A percentile compares a stretch with the other conserved stretches of the same genome.
phyloP scores from a whole-genome alignment of 805 yeast species.

The Nakazawaea laoshanensis region DNA sequence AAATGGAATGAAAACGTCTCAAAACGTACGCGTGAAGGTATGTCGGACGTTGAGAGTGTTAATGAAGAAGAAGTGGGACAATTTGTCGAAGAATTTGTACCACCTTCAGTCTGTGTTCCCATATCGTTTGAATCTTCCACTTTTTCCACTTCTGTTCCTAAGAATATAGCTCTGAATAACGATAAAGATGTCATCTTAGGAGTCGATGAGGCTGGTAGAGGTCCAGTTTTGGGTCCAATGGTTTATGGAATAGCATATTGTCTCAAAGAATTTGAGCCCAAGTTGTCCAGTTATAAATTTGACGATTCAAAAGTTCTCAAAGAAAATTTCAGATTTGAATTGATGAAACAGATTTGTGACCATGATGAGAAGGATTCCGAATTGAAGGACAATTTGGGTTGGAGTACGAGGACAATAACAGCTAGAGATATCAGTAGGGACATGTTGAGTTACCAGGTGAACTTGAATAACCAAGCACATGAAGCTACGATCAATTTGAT shows the following conservation, averaged over 20 bases:
- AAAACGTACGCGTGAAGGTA: not conserved
- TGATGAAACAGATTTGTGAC: constrained; percentile 51
- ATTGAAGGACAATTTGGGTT: constrained; percentile 59
- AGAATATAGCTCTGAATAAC: constrained; percentile 21
- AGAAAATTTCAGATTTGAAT: constrained; percentile 54
- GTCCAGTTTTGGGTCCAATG: constrained; percentile 98
- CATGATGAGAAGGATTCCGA: constrained; percentile 25
- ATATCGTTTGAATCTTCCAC: constrained; percentile 35
- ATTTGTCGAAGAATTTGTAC: constrained; percentile 15
- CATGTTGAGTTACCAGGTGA: constrained; percentile 60
- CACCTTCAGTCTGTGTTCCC: constrained; percentile 25
- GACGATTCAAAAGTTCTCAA: constrained; percentile 89
- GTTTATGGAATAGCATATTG: constrained; percentile 89
- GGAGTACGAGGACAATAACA: constrained; percentile 79
- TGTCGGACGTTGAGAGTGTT: constrained; percentile 7
- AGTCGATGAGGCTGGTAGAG: constrained; percentile 98
- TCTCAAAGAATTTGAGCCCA: constrained; percentile 37
- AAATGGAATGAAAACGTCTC: no score
- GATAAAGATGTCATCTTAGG: constrained; percentile 55
- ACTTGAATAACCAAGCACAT: constrained; percentile 93
- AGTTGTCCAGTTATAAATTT: constrained; percentile 62
- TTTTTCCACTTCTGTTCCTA: constrained; percentile 43
- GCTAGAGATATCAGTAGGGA: constrained; percentile 84
- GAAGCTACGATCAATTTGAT: constrained; percentile 84
- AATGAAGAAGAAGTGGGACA: constrained; percentile 43